Evolutionary conservation across 2,329 filamentous ascomycete genomes (phyloP).

Genomic region (Alternaria triticina): DNA sequence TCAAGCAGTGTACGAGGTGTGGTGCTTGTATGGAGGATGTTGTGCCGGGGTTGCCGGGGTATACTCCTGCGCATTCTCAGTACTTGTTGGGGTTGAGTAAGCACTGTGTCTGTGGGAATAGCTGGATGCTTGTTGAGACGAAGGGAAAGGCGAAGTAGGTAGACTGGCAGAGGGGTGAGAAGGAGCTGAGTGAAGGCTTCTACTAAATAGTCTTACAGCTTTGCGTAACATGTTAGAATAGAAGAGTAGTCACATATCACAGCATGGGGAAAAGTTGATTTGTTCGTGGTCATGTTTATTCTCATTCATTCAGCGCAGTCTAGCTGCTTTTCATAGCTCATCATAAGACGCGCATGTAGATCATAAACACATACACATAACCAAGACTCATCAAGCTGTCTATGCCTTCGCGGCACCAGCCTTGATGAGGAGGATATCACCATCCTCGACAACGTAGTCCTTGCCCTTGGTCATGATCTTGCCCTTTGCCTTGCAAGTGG

Average conservation of each 20-base stretch:
- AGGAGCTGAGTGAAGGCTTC: neutral
- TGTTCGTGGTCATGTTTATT: conserved; percentile 8
- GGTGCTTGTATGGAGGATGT: conserved; percentile 56
- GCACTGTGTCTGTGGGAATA: conserved; percentile 48
- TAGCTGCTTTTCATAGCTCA: conserved; percentile 26
- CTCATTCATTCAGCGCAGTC: conserved; percentile 29
- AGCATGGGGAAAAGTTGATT: neutral
- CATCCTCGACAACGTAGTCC: conserved; percentile 89
- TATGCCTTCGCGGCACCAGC: conserved; percentile 79
- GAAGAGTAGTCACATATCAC: neutral
- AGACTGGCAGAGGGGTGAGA: neutral
- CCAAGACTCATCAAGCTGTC: conserved; percentile 7
- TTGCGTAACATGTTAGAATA: neutral
- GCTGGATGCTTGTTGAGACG: conserved; percentile 44
- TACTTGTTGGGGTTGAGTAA: conserved; percentile 49
- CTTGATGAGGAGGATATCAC: conserved; percentile 86
- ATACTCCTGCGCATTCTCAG: conserved; percentile 36
- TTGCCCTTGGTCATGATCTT: conserved; percentile 99
- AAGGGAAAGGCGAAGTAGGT: conserved; percentile 20
- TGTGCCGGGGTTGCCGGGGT: conserved; percentile 36
- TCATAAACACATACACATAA: conserved; percentile 11
- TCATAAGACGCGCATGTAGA: conserved; percentile 16
- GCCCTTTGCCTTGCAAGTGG: conserved; percentile 87
- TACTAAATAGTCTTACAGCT: neutral
- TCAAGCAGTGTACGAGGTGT: conserved; percentile 55